phyloP scores from a whole-genome alignment of 2,329 filamentous ascomycete genomes.

The Neonectria punicea region DNA sequence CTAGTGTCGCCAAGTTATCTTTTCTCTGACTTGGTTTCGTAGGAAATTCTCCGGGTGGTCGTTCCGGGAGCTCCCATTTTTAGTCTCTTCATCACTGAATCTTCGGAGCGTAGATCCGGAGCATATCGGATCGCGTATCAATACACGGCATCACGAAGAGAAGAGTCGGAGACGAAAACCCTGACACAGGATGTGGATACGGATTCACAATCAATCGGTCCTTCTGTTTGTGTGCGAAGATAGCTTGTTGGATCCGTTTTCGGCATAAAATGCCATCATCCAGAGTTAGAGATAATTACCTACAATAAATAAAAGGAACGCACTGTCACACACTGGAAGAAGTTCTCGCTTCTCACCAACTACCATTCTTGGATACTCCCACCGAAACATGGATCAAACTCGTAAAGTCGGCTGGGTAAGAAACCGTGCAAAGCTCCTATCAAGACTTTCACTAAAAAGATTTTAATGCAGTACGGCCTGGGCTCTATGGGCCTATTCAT shows the following conservation, averaged over 20 bases:
- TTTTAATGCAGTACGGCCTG: not conserved
- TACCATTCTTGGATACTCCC: not conserved
- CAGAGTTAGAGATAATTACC: no score
- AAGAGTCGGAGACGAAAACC: not conserved
- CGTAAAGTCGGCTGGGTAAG: slow-evolving; percentile 1
- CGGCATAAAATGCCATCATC: not conserved
- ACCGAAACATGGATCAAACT: not conserved
- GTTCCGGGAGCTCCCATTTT: not conserved
- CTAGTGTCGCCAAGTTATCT: not conserved
- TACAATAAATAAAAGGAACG: not conserved
- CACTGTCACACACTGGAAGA: not conserved
- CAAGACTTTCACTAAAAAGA: no score
- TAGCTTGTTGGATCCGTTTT: not conserved
- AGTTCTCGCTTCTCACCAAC: not conserved
- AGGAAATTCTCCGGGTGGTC: not conserved
- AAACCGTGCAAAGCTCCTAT: no score
- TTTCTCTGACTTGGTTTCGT: not conserved
- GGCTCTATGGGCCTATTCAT: slow-evolving; percentile 1
- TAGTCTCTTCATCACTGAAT: no score
- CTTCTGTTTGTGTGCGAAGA: not conserved
- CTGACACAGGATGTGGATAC: not conserved
- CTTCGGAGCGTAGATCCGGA: not conserved
- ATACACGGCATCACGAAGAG: not conserved
- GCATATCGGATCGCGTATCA: not conserved
- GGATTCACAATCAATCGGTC: not conserved